Evolutionary conservation across 1,139 yeast species (phyloP), one percentile per base, ranked within the genome.

Genomic region (Kluyveromyces marxianus): DNA sequence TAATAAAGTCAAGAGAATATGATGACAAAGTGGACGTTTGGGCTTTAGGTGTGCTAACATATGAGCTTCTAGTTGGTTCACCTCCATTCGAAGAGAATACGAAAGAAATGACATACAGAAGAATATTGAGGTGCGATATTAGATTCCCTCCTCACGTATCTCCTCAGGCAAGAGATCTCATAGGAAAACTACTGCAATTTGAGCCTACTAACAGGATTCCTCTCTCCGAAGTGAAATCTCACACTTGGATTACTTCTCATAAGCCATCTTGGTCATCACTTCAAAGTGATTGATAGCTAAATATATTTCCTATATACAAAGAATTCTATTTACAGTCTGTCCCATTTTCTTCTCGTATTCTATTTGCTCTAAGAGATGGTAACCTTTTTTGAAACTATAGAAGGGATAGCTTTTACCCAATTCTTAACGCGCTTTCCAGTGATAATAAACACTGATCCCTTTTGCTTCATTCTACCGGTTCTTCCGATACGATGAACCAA

Each of bases 401-500:
- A 79, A 35, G 92, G 90, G 41, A 90, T 71, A 3, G 95, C 96
- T 58, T 82, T 82, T 29, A 90, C 82, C 92, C 96, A 89, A 6
- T 85, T 74, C 57, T 83, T 81, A 31, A 69, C 62, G 29, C 69
- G 69, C 53, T 81, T 80, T 55, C 83, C 83, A 35, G 76, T 75
- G 48, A 90, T 79, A 56, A 90, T 70, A 55, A 88, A 82, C 2
- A 87, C 96, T 51, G 96, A 74, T 21, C 98, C 98, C 38, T 83
- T 74, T 60, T 85, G 89, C 45, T 84, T 85, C 83, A 89, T 83
- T 60, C 98, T 72, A 4, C 97, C 97, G 0, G 97, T 92, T 67
- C 98, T 76, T 2, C 98, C 98, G 3, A 89, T 83, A 51, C 98
- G 72, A 61, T 92, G 98, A 25, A 92, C 79, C 48, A 92, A 71